Evolutionary conservation across 1,284 basidiomycete genomes (phyloP).

Genomic region (Exsudoporus floridanus): DNA sequence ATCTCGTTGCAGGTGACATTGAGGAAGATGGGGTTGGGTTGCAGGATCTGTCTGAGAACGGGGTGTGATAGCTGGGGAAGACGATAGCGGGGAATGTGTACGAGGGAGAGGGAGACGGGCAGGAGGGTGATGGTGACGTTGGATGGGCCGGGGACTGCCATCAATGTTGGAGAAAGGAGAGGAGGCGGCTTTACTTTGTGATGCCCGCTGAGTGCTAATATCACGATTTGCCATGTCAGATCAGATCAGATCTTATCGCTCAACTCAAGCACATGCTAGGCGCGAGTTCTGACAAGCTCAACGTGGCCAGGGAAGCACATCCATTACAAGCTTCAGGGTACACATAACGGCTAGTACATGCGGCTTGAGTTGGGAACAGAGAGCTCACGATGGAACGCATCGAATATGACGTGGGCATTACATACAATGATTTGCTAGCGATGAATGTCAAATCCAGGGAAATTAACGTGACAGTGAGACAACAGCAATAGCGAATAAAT

Average conservation of each 20-base stretch:
- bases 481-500: constrained; percentile 38
- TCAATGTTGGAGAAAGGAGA: constrained; percentile 9
- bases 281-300: too few relatives aligned
- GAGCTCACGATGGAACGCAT: not conserved
- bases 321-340: constrained; percentile 8
- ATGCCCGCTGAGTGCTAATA: constrained; percentile 7
- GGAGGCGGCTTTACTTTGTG: not conserved
- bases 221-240: too few relatives aligned
- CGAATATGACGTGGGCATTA: constrained; percentile 4
- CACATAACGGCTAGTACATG: constrained; percentile 17
- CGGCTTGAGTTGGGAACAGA: not conserved
- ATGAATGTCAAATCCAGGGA: constrained; percentile 11
- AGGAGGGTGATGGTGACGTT: constrained; percentile 66
- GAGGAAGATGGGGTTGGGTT: constrained; percentile 63
- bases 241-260: too few relatives aligned
- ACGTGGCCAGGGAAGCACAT: not conserved
- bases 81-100: constrained; percentile 67
- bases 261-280: too few relatives aligned
- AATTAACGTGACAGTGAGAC: constrained; percentile 15
- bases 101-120: constrained; percentile 65
- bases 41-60: constrained; percentile 66
- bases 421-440: constrained; percentile 8
- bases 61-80: constrained; percentile 58
- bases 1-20: constrained; percentile 75
- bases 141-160: constrained; percentile 28